Conservation (phyloP, 2,329 filamentous ascomycete genomes). For the Ophiostoma sp. region DNA sequence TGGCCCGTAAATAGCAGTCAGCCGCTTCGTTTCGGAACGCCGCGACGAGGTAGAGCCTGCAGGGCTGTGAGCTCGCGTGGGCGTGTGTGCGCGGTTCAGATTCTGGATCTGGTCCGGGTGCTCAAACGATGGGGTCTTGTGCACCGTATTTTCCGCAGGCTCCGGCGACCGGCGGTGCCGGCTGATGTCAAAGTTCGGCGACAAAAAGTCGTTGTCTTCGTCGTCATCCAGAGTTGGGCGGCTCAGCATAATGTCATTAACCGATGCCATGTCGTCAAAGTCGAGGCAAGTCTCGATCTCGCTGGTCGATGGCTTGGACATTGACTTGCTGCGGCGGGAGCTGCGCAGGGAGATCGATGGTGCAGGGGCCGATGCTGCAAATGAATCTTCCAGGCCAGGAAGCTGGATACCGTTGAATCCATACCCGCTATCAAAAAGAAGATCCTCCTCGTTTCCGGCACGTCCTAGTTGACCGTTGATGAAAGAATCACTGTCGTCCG, state of each 20-base stretch:
- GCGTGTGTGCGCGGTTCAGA: no score
- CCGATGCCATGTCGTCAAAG: conserved; percentile 2
- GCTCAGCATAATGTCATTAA: not conserved
- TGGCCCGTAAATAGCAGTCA: not conserved
- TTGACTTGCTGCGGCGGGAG: not conserved
- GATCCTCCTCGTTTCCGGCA: conserved; percentile 35
- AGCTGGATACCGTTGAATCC: conserved; percentile 34
- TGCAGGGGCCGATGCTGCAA: conserved; percentile 20
- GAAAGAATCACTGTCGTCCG: conserved; percentile 37
- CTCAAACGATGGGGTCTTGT: not conserved
- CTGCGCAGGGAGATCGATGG: not conserved
- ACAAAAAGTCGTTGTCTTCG: not conserved
- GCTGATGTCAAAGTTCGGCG: not conserved
- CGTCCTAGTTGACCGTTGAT: conserved; percentile 25
- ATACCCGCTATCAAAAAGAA: conserved; percentile 37
- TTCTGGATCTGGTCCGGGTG: not conserved
- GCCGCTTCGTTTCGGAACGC: not conserved
- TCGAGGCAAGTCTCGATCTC: not conserved
- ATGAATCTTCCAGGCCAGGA: conserved; percentile 33
- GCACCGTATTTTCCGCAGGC: not conserved
- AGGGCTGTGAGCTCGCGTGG: not conserved
- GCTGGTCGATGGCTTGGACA: not conserved
- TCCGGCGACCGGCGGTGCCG: conserved; percentile 3
- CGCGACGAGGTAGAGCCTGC: conserved; percentile 1
- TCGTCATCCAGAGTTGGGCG: not conserved